Evolutionary conservation across 768 basidiomycete species (phyloP).

Genomic region (Scleroderma bovista): DNA sequence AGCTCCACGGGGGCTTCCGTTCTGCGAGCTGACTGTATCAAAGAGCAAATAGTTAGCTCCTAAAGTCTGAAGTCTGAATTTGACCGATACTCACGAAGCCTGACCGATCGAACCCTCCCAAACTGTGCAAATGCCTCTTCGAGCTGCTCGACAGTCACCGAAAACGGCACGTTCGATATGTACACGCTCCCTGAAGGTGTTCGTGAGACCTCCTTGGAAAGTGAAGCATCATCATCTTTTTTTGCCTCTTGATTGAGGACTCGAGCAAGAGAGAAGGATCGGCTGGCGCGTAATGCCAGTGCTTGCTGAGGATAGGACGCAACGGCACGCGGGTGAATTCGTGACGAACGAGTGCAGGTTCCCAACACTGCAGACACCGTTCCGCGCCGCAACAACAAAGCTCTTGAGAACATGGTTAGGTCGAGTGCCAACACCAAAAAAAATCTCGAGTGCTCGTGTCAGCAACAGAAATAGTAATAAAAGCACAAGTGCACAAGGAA

Average conservation of each 20-base stretch:
- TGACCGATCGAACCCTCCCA: slow-evolving; percentile 35
- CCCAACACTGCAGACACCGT: slow-evolving; percentile 7
- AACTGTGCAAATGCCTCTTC: slow-evolving; percentile 37
- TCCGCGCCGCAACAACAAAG: slow-evolving; percentile 14
- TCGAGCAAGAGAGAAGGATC: slow-evolving; percentile 15
- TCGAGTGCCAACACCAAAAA: no score
- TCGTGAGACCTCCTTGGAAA: not conserved
- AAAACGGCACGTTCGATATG: slow-evolving; percentile 52
- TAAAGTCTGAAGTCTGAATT: not conserved
- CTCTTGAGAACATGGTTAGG: slow-evolving; percentile 17
- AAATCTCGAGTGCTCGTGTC: no score
- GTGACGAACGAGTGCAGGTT: slow-evolving; percentile 13
- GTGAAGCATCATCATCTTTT: slow-evolving; percentile 1
- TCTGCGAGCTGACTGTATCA: slow-evolving; percentile 16
- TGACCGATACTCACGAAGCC: slow-evolving; percentile 35
- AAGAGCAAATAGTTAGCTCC: not conserved
- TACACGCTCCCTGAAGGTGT: slow-evolving; percentile 37
- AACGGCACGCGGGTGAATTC: slow-evolving; percentile 4
- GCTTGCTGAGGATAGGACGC: not conserved
- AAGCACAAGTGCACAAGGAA: no score
- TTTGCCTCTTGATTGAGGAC: not conserved
- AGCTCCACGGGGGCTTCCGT: slow-evolving; percentile 39
- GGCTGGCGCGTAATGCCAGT: slow-evolving; percentile 4
- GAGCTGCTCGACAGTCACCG: slow-evolving; percentile 35
- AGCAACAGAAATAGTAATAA: no score